These are phyloP conservation scores for Pseudogymnoascus sp. DNA, from an alignment of 2,329 filamentous ascomycete genomes.

Conservation along the genomic window DNA sequence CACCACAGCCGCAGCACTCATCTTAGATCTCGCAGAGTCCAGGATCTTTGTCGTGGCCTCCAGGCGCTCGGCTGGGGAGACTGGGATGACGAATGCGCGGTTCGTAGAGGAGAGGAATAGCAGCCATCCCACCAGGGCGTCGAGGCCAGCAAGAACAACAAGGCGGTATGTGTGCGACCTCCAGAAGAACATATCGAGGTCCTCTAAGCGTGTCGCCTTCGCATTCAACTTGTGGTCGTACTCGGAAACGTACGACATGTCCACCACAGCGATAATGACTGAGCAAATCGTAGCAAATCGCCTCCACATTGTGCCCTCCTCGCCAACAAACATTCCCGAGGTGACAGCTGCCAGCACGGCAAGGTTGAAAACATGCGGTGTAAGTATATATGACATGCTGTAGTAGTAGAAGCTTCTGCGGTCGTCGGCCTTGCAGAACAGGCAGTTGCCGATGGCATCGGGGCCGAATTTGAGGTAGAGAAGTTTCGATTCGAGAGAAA, in stretches of 20 bases:
- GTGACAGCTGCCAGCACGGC: conserved; percentile 65
- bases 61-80: conserved; percentile 57
- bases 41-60: conserved; percentile 51
- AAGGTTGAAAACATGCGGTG: conserved; percentile 76
- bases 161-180: conserved; percentile 54
- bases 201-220: conserved; percentile 50
- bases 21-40: conserved; percentile 52
- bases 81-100: conserved; percentile 61
- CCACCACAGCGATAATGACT: conserved; percentile 49
- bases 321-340: conserved; percentile 56
- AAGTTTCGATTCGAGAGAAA: conserved; percentile 62
- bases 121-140: conserved; percentile 54
- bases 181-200: conserved; percentile 69
- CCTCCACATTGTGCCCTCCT: conserved; percentile 61
- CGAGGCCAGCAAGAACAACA: conserved; percentile 55
- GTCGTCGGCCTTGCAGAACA: conserved; percentile 73
- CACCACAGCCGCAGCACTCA: conserved; percentile 66
- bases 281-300: conserved; percentile 58
- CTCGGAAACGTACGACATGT: conserved; percentile 56
- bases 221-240: conserved; percentile 62
- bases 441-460: conserved; percentile 61
- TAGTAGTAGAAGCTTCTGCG: conserved; percentile 70
- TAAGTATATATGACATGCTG: conserved; percentile 62
- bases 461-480: conserved; percentile 82
- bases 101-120: conserved; percentile 75